Conservation (phyloP, 1,284 basidiomycete genomes). For the Malassezia pachydermatis region DNA sequence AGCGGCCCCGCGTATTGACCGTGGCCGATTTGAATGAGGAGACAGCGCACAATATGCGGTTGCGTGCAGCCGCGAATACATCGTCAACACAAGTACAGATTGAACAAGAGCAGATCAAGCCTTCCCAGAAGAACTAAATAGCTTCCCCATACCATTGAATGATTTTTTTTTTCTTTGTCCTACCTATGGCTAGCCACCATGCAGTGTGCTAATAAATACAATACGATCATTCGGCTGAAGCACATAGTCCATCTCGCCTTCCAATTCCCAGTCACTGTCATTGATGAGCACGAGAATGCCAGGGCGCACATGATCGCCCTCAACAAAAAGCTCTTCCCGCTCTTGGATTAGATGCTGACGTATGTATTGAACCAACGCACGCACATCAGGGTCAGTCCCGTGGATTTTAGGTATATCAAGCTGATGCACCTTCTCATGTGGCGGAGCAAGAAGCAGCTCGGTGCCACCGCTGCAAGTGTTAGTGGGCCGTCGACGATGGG, state of each 20-base stretch:
- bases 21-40: constrained; percentile 23
- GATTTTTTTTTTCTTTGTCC: background rate
- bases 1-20: constrained; percentile 19
- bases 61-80: background rate
- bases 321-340: constrained; percentile 77
- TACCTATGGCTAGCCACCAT: constrained; percentile 58
- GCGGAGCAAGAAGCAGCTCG: constrained; percentile 40
- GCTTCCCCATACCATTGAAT: background rate
- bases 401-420: constrained; percentile 14
- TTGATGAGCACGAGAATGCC: constrained; percentile 92
- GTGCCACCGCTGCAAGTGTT: constrained; percentile 30
- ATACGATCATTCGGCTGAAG: constrained; percentile 74
- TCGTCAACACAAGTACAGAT: too few species aligned
- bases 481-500: background rate
- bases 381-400: constrained; percentile 55
- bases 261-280: constrained; percentile 94
- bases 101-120: too few species aligned
- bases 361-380: constrained; percentile 69
- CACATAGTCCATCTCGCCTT: constrained; percentile 80
- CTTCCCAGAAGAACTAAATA: constrained; percentile 1
- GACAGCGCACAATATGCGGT: background rate
- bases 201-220: constrained; percentile 89
- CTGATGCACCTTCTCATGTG: constrained; percentile 35
- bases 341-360: constrained; percentile 69
- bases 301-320: constrained; percentile 76